Conservation (phyloP, 2,329 filamentous ascomycete genomes). For the Alternaria brassicae region DNA sequence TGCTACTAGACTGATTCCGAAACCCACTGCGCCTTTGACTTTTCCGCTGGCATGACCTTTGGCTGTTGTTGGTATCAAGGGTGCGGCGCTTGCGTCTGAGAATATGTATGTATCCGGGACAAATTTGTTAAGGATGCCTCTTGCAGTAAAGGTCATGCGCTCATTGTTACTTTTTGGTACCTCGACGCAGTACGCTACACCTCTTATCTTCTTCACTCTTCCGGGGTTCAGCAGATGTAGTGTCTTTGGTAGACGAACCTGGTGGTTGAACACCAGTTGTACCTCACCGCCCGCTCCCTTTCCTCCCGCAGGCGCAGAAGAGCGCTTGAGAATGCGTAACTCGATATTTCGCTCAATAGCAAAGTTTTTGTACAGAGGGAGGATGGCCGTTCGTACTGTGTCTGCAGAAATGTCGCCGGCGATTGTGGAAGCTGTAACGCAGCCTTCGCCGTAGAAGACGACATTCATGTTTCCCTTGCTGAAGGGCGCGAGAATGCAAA, state of each 20-base stretch:
- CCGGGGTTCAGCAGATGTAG: constrained; percentile 86
- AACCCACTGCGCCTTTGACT: constrained; percentile 79
- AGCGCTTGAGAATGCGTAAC: constrained; percentile 78
- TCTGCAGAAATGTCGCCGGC: constrained; percentile 89
- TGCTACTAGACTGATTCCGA: constrained; percentile 87
- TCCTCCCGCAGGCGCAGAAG: constrained; percentile 72
- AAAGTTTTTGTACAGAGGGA: constrained; percentile 89
- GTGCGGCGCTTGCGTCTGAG: constrained; percentile 68
- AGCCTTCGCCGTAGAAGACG: constrained; percentile 85
- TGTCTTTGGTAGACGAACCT: constrained; percentile 92
- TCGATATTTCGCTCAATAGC: constrained; percentile 89
- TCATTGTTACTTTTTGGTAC: constrained; percentile 93
- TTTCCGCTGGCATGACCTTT: constrained; percentile 65
- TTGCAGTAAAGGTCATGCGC: constrained; percentile 89
- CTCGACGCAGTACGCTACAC: constrained; percentile 92
- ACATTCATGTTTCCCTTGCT: constrained; percentile 91
- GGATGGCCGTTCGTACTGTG: constrained; percentile 88
- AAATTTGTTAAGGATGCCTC: constrained; percentile 83
- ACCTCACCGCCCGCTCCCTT: constrained; percentile 87
- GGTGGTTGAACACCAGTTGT: constrained; percentile 91
- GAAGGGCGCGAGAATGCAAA: constrained; percentile 91
- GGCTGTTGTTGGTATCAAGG: constrained; percentile 71
- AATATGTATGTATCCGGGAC: constrained; percentile 91
- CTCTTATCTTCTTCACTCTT: constrained; percentile 84
- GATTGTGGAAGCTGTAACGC: constrained; percentile 87